Conservation (phyloP, 495 filamentous ascomycete genomes). For the Articulospora tetracladia region DNA sequence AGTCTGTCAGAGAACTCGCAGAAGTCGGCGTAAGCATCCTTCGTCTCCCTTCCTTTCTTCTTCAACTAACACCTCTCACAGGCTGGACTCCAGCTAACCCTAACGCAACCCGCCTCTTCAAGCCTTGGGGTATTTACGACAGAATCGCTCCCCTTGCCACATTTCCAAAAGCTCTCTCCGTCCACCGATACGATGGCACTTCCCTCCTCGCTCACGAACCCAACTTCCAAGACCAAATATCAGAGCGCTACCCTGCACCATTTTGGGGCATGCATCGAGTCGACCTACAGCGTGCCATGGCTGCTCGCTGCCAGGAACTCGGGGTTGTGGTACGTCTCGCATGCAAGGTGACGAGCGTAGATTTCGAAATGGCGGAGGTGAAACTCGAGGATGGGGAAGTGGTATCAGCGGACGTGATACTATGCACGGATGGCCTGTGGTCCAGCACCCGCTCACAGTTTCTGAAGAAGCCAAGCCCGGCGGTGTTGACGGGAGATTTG, state of each 20-base stretch:
- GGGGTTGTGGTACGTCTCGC: slow-evolving; percentile 37
- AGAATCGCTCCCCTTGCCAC: slow-evolving; percentile 43
- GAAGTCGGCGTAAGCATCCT: slow-evolving; percentile 38
- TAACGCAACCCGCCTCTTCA: slow-evolving; percentile 50
- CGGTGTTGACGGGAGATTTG: slow-evolving; percentile 53
- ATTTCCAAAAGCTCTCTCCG: slow-evolving; percentile 48
- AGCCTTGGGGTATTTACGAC: slow-evolving; percentile 47
- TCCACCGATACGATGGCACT: slow-evolving; percentile 56
- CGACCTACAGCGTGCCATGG: slow-evolving; percentile 46
- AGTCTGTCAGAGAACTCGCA: slow-evolving; percentile 30
- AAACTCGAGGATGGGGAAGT: slow-evolving; percentile 29
- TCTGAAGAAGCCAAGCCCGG: slow-evolving; percentile 36
- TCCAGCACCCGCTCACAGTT: slow-evolving; percentile 41
- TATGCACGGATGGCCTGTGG: slow-evolving; percentile 56
- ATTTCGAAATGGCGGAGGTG: slow-evolving; percentile 31
- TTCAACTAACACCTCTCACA: slow-evolving; percentile 2
- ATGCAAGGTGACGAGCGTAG: slow-evolving; percentile 35
- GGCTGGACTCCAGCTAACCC: slow-evolving; percentile 57
- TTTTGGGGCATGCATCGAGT: slow-evolving; percentile 54
- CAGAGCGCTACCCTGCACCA: slow-evolving; percentile 41
- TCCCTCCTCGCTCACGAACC: slow-evolving; percentile 48
- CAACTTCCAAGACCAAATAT: slow-evolving; percentile 38
- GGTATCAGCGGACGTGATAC: slow-evolving; percentile 44
- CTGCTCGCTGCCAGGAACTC: slow-evolving; percentile 32
- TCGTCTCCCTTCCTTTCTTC: neutral